Evolutionary conservation across 768 basidiomycete genomes (phyloP).

Genomic region (Fibroporia radiculosa): DNA sequence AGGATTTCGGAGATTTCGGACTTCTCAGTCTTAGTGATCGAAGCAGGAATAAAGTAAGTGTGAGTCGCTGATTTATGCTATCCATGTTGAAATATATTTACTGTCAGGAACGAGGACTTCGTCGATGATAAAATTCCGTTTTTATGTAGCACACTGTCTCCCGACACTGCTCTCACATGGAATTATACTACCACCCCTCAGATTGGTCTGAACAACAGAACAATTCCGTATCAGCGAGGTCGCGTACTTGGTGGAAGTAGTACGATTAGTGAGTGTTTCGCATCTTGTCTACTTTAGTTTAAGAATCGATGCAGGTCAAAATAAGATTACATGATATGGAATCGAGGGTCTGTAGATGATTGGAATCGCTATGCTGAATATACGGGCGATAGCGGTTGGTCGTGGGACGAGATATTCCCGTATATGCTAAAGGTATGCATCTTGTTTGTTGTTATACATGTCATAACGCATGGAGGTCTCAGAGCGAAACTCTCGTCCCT

Average conservation of each 20-base stretch:
- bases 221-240: constrained; percentile 17
- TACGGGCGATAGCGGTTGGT: constrained; percentile 22
- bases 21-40: neutral
- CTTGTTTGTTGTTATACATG: too few species aligned
- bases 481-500: constrained; percentile 16
- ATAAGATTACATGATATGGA: constrained; percentile 20
- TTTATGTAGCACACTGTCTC: constrained; percentile 1
- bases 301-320: neutral
- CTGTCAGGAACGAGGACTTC: constrained; percentile 4
- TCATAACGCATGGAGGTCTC: too few species aligned
- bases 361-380: constrained; percentile 18
- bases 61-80: neutral
- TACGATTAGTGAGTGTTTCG: constrained; percentile 14
- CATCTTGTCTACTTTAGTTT: neutral
- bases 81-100: neutral
- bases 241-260: constrained; percentile 19
- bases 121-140: constrained; percentile 4
- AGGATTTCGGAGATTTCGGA: neutral
- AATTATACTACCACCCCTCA: constrained; percentile 22
- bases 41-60: neutral
- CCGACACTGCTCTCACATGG: constrained; percentile 14
- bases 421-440: constrained; percentile 21
- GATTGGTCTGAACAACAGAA: constrained; percentile 11
- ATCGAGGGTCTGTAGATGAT: constrained; percentile 20
- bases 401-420: constrained; percentile 15